Conservation (phyloP, 352 stramenopile species). For the Pythium coloratum region DNA sequence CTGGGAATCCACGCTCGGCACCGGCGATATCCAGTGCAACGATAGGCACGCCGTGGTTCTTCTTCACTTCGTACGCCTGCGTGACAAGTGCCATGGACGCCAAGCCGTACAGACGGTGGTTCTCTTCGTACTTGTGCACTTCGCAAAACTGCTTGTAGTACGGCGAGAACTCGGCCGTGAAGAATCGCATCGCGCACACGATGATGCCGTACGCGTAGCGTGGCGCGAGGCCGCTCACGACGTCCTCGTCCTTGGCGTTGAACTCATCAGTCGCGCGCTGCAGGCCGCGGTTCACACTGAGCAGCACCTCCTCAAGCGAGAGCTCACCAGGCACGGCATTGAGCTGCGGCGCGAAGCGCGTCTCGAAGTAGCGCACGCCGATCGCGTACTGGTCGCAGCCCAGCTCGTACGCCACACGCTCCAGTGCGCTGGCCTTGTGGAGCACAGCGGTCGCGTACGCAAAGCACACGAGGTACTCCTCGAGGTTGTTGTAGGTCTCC, state of each 20-base stretch:
- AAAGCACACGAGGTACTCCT: constrained; percentile 88
- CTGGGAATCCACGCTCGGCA: constrained; percentile 76
- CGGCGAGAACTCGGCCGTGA: constrained; percentile 72
- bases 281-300: constrained; percentile 60
- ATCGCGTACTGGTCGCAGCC: constrained; percentile 73
- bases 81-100: constrained; percentile 85
- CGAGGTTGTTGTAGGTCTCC: constrained; percentile 73
- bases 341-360: constrained; percentile 84
- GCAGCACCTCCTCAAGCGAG: constrained; percentile 72
- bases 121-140: constrained; percentile 72
- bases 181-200: constrained; percentile 89
- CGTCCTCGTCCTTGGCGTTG: constrained; percentile 56
- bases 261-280: constrained; percentile 65
- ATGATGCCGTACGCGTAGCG: constrained; percentile 86
- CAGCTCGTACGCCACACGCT: constrained; percentile 87
- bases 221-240: constrained; percentile 52
- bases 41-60: constrained; percentile 61
- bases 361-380: constrained; percentile 87
- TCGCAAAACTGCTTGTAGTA: constrained; percentile 88
- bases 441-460: constrained; percentile 72
- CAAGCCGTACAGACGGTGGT: constrained; percentile 72
- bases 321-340: constrained; percentile 61
- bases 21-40: constrained; percentile 89
- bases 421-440: constrained; percentile 54
- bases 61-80: constrained; percentile 74